Evolutionary conservation across 306 rosid species (phyloP).

Genomic region (Cucumis hystrix): DNA sequence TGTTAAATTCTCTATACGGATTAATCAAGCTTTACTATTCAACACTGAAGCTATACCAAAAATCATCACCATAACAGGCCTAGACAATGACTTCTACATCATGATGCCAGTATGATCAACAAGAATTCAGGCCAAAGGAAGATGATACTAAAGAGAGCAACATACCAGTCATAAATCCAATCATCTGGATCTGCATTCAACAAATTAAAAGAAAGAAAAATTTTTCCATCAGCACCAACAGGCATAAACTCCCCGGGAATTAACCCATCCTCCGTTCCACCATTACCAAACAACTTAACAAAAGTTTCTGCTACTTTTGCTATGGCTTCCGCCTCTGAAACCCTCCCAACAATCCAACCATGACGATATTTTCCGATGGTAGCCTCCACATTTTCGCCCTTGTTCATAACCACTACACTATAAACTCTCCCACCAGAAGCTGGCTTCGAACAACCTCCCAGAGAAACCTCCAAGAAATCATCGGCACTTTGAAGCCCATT

Average conservation of each 20-base stretch:
- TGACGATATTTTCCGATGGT: conserved; percentile 79
- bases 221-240: conserved; percentile 84
- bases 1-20: not conserved
- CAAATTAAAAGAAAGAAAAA: conserved; percentile 87
- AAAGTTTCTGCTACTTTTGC: conserved; percentile 56
- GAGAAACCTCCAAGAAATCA: conserved; percentile 34
- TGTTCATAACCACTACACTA: conserved; percentile 57
- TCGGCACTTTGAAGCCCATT: conserved; percentile 39
- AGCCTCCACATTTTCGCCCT: conserved; percentile 35
- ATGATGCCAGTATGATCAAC: not conserved
- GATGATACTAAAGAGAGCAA: not conserved
- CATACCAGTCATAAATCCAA: conserved; percentile 85
- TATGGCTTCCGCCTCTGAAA: conserved; percentile 40
- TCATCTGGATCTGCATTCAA: conserved; percentile 69
- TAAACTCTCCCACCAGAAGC: conserved; percentile 35
- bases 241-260: conserved; percentile 92
- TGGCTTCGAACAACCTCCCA: conserved; percentile 20
- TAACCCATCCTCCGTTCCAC: conserved; percentile 61
- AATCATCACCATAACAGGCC: not conserved
- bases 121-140: not conserved
- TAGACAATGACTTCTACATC: not conserved
- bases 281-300: conserved; percentile 71
- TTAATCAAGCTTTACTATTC: not conserved
- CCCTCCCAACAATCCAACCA: conserved; percentile 57
- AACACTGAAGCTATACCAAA: not conserved